A percentile compares a stretch with the other conserved stretches of the same genome.
phyloP scores from a whole-genome alignment of 1,284 basidiomycete genomes.

The Macrocystidia cucumis region DNA sequence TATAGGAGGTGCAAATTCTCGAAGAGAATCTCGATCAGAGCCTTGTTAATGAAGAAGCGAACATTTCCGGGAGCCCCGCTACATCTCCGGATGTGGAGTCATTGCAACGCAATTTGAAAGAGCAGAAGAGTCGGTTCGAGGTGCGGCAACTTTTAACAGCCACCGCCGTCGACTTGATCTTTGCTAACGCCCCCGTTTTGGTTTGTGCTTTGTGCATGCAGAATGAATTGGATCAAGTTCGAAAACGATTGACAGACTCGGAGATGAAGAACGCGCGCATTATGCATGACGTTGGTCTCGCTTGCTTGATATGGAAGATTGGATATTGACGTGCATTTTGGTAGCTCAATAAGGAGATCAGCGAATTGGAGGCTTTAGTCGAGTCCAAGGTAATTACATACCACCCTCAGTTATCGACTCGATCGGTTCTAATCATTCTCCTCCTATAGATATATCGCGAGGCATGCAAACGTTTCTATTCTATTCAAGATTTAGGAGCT shows the following conservation, averaged over 20 bases:
- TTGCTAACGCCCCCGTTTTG: too few relatives aligned
- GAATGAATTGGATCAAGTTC: constrained; percentile 62
- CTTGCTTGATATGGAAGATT: neutral
- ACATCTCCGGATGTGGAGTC: constrained; percentile 19
- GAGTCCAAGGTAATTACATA: constrained; percentile 67
- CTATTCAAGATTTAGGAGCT: constrained; percentile 6
- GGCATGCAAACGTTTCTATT: constrained; percentile 24
- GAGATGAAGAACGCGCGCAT: constrained; percentile 69
- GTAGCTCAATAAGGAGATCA: constrained; percentile 85
- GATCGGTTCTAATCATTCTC: constrained; percentile 6
- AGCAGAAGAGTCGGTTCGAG: constrained; percentile 48
- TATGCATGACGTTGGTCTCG: constrained; percentile 56
- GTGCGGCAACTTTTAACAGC: constrained; percentile 32
- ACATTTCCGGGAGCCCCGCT: constrained; percentile 1
- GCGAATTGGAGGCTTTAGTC: constrained; percentile 82
- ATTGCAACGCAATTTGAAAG: constrained; percentile 34
- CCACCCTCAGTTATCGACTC: too few relatives aligned
- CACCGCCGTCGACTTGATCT: too few relatives aligned
- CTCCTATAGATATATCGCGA: constrained; percentile 75
- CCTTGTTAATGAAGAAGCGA: constrained; percentile 41
- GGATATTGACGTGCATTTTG: constrained; percentile 6
- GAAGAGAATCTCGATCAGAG: constrained; percentile 72
- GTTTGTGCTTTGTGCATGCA: constrained; percentile 21
- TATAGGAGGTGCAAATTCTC: constrained; percentile 63
- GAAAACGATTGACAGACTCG: constrained; percentile 57